Evolutionary conservation across 345 rosid genomes (phyloP).

Genomic region (Adansonia digitata): DNA sequence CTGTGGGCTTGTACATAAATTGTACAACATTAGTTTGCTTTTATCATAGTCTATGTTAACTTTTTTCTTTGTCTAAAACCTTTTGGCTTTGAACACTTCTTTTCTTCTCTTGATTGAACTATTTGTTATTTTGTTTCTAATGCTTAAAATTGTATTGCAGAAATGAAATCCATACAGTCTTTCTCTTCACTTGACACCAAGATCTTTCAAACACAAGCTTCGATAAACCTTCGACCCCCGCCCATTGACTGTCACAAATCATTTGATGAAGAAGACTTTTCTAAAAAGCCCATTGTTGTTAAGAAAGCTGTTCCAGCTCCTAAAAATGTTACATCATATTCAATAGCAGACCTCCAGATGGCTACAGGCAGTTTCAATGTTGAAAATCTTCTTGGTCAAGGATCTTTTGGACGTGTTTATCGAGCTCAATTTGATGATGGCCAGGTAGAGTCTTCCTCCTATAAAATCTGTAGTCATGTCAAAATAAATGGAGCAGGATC

Average conservation of each 20-base stretch:
- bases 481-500: neutral
- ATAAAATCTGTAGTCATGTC: constrained; percentile 2
- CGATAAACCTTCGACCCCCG: constrained; percentile 79
- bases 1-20: neutral
- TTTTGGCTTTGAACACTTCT: neutral
- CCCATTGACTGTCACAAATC: constrained; percentile 78
- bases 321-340: constrained; percentile 53
- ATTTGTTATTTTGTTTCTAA: neutral
- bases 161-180: constrained; percentile 56
- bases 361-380: constrained; percentile 83
- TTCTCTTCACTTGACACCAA: constrained; percentile 49
- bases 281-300: constrained; percentile 52
- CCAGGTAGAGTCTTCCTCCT: constrained; percentile 42
- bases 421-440: constrained; percentile 90
- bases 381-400: constrained; percentile 90
- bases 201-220: constrained; percentile 53
- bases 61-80: neutral
- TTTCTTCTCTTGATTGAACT: neutral
- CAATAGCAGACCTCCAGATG: constrained; percentile 92
- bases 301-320: constrained; percentile 62
- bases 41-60: neutral
- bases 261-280: constrained; percentile 69
- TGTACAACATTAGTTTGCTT: neutral
- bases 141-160: constrained; percentile 32
- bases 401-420: constrained; percentile 93